Evolutionary conservation across 768 basidiomycete genomes (phyloP).

Genomic region (Lactifluus hygrophoroides): DNA sequence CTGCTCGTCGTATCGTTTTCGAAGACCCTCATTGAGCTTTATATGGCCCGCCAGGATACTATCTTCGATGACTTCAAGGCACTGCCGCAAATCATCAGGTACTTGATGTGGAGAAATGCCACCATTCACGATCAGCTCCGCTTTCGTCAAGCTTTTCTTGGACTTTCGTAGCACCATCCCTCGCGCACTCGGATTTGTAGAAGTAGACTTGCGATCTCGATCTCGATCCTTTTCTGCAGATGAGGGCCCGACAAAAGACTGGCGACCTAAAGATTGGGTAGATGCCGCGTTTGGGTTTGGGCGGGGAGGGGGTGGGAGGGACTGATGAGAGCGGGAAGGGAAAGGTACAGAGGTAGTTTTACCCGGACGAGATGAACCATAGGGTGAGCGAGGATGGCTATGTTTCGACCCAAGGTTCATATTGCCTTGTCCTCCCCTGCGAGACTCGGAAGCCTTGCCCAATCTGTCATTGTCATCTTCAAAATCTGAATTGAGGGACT

Average conservation of each 20-base stretch:
- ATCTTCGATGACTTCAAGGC: constrained; percentile 78
- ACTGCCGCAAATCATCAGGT: constrained; percentile 79
- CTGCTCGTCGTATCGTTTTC: constrained; percentile 90
- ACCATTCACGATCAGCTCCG: constrained; percentile 35
- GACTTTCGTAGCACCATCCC: constrained; percentile 60
- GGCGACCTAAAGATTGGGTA: constrained; percentile 68
- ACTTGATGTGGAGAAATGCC: constrained; percentile 68
- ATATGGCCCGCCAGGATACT: constrained; percentile 88
- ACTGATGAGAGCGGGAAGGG: constrained; percentile 72
- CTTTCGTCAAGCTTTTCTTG: constrained; percentile 50
- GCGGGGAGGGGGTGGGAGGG: constrained; percentile 59
- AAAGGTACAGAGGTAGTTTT: constrained; percentile 55
- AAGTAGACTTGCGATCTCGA: constrained; percentile 35
- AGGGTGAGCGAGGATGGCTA: constrained; percentile 71
- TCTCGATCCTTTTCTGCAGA: constrained; percentile 31
- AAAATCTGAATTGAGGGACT: constrained; percentile 59
- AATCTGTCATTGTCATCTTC: constrained; percentile 56
- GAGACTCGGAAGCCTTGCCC: constrained; percentile 35
- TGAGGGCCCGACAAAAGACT: constrained; percentile 44
- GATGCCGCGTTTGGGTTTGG: constrained; percentile 46
- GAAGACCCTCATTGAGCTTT: constrained; percentile 73
- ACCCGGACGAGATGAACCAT: constrained; percentile 41
- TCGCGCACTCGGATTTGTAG: constrained; percentile 24
- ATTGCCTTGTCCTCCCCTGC: constrained; percentile 23
- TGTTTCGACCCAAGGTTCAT: constrained; percentile 37